Evolutionary conservation across 2,329 filamentous ascomycete species (phyloP), one percentile per base, ranked within the genome.

Genomic region (Aureobasidium pullulans): DNA sequence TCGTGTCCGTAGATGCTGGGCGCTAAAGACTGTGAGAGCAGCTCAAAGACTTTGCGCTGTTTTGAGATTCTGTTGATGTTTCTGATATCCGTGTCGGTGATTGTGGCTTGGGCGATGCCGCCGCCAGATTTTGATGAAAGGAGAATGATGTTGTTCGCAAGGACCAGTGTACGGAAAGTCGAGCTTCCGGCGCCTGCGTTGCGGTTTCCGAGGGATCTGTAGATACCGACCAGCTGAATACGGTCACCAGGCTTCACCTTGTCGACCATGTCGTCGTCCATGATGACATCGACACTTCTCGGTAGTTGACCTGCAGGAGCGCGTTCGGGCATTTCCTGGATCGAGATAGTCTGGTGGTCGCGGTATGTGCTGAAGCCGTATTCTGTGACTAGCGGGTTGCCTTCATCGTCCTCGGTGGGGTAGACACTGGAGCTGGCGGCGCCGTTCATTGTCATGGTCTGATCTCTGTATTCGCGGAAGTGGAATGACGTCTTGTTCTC

Each of bases 51-150:
- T 64, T 94, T 92, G 75, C 87, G 92, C 75, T 94, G 94, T 79
- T 97, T 99, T 9, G 93, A 81, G 59, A 97, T 83, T 75, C 96
- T 96, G 79, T 97, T 97, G 79, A 99, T 99, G 71, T 99, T 97
- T 67, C 94, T 88, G 70, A 99, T 95, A 70, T 99, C 94, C 1
- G 89, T 94, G 72, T 97, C 94, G 16, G 94, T 97, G 66, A 99
- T 96, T 5, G 85, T 88, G 15, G 91, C 88, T 62, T 95, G 89
- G 0, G 93, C 93, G 66, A 97, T 89, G 36, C 93, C 94, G 54
- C 93, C 94, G 19, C 93, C 93, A 2, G 93, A 95, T 71, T 99
- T 99, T 15, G 93, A 96, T 1, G 94, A 96, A 6, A 99, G 82
- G 36, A 96, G 81, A 47, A 97, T 93, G 59, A 99, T 81, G 67